phyloP scores from a whole-genome alignment of 257 asterid genomes.

The Buddleja alternifolia region DNA sequence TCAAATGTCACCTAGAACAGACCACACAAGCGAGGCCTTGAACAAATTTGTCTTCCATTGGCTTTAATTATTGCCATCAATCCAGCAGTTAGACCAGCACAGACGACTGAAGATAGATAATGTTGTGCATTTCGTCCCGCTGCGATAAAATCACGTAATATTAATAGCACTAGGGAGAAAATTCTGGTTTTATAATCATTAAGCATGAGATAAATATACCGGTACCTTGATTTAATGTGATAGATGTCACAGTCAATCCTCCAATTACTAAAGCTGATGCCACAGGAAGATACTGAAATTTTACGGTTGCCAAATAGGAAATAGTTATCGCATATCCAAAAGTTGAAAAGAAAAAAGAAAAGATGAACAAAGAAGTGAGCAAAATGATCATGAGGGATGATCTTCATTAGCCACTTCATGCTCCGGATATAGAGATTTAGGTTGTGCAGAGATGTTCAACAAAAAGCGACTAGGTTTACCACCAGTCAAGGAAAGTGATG shows the following conservation, averaged over 20 bases:
- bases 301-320: slow-evolving; percentile 10
- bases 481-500: too few relatives aligned
- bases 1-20: slow-evolving; percentile 48
- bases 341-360: background rate
- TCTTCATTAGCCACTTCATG: background rate
- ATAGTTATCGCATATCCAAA: slow-evolving; percentile 24
- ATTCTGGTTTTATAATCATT: too few relatives aligned
- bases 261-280: slow-evolving; percentile 96
- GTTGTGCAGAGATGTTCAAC: too few relatives aligned
- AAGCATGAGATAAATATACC: background rate
- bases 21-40: slow-evolving; percentile 92
- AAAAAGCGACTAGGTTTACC: too few relatives aligned
- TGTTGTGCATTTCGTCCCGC: slow-evolving; percentile 75
- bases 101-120: slow-evolving; percentile 61
- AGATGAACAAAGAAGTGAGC: background rate
- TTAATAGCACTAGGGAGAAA: too few relatives aligned
- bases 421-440: too few relatives aligned
- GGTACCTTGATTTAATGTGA: slow-evolving; percentile 88
- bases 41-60: slow-evolving; percentile 93
- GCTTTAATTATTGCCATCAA: slow-evolving; percentile 77
- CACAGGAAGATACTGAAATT: slow-evolving; percentile 89
- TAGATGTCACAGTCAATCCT: slow-evolving; percentile 86
- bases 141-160: slow-evolving; percentile 25
- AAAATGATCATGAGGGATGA: too few relatives aligned
- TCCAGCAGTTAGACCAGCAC: slow-evolving; percentile 87